Percentiles rank a stretch among this genome's conserved stretches.
These are phyloP conservation scores for Geosmithia flava DNA, from an alignment of 2,329 filamentous ascomycete species.

Conservation along the genomic window DNA sequence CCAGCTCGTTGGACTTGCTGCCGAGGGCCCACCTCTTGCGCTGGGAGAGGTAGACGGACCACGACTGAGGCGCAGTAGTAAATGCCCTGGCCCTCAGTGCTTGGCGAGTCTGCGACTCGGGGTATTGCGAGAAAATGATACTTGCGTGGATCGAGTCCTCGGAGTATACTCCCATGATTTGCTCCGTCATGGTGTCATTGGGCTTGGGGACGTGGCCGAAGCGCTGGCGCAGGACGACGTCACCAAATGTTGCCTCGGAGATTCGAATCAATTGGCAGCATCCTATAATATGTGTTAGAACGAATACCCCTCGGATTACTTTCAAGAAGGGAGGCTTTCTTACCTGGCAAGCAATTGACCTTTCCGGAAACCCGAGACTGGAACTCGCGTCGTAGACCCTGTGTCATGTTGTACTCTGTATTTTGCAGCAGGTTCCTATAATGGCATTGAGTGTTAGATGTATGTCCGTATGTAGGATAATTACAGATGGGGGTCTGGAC, in stretches of 20 bases:
- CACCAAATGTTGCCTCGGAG: slow-evolving; percentile 34
- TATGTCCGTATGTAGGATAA: neutral
- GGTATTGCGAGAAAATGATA: slow-evolving; percentile 32
- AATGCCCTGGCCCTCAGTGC: slow-evolving; percentile 32
- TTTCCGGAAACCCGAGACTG: slow-evolving; percentile 35
- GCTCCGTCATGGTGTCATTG: slow-evolving; percentile 33
- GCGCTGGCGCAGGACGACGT: slow-evolving; percentile 28
- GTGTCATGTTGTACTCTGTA: slow-evolving; percentile 13
- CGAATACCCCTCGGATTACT: too few species aligned
- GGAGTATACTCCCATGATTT: slow-evolving; percentile 34
- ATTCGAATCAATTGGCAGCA: slow-evolving; percentile 37
- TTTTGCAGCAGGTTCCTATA: slow-evolving; percentile 2
- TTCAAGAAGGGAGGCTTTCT: too few species aligned
- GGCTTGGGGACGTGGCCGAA: slow-evolving; percentile 36
- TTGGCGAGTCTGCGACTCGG: slow-evolving; percentile 29
- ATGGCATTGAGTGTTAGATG: neutral
- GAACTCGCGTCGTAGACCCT: slow-evolving; percentile 33
- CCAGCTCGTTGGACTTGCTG: slow-evolving; percentile 34
- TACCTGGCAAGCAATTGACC: slow-evolving; percentile 33
- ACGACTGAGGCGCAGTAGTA: slow-evolving; percentile 30
- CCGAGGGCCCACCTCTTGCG: slow-evolving; percentile 35
- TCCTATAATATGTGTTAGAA: slow-evolving; percentile 27
- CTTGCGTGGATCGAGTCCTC: slow-evolving; percentile 37
- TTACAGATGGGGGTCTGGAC: too few species aligned
- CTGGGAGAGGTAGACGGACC: slow-evolving; percentile 34